Evolutionary conservation across 805 yeast species (phyloP), one percentile per base, ranked within the genome.

Genomic region (Starmerella roubikii): DNA sequence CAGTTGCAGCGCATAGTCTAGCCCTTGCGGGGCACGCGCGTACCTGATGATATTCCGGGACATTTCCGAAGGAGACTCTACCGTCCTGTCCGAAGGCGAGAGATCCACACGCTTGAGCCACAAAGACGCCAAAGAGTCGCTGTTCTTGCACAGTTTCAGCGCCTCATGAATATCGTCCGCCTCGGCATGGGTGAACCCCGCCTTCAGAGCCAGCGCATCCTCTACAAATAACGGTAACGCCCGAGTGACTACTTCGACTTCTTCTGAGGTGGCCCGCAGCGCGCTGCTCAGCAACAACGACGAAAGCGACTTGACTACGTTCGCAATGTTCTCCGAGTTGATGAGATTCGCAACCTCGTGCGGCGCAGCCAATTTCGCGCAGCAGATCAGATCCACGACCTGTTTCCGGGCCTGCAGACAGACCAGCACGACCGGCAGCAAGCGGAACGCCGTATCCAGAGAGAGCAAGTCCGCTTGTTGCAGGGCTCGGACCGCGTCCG

Each of bases 371-470:
- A 30, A 26, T n/a, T 53, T 42, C 13, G 51, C 50, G 5, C 39
- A 32, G 48, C 53, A 48, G n/a, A 56, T 35, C 4, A 37, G n/a
- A 16, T 46, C 45, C 13, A 55, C 24, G 4, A 52, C 25, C 8
- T 34, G 38, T 7, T 44, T 30, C 11, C 55, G 49, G 9, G 50
- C 48, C 6, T 26, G 26, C 1, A 37, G 19, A 31, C 41, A 41
- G 31, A 31, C 16, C 35, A 38, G 32, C 34, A 50, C 32, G 31
- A 43, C 30, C 31, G 47, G 42, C 31, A 39, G 32, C 17, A 52
- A n/a, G 31, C 45, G 35, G 12, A 53, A 25, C 2, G 54, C 51
- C 10, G 37, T 40, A 5, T 35, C 33, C 1, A 48, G 29, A 18
- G 39, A 39, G 10, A 46, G 31, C 20, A 34, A 34, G 17, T 35